phyloP scores from a whole-genome alignment of 768 basidiomycete species.

The Ramaria rubella region DNA sequence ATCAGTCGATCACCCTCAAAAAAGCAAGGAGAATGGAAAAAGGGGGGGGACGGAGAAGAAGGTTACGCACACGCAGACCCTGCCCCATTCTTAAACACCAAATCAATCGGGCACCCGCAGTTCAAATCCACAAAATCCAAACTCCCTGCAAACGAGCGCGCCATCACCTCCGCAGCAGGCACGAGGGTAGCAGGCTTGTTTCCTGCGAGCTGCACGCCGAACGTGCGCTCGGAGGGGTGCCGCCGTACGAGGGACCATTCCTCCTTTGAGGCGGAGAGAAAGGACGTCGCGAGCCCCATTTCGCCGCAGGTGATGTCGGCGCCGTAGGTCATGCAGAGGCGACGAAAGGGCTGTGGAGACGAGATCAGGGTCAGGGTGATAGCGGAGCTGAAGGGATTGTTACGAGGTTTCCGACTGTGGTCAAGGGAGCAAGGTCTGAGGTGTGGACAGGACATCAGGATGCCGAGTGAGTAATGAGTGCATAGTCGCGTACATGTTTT shows the following conservation, averaged over 20 bases:
- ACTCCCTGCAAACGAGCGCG: conserved; percentile 52
- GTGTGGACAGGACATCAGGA: not conserved
- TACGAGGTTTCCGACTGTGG: conserved; percentile 93
- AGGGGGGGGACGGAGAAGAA: no score
- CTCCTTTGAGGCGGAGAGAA: conserved; percentile 80
- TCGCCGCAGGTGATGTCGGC: conserved; percentile 95
- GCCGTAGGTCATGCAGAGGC: conserved; percentile 79
- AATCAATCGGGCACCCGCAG: conserved; percentile 95
- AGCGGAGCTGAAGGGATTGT: not conserved
- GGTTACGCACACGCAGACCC: conserved; percentile 84
- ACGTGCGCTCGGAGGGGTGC: conserved; percentile 79
- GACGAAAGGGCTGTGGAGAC: conserved; percentile 72
- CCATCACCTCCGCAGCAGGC: conserved; percentile 75
- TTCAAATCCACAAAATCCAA: conserved; percentile 95
- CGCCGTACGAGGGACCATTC: conserved; percentile 92
- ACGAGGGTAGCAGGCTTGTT: conserved; percentile 75
- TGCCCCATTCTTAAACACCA: conserved; percentile 87
- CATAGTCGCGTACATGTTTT: conserved; percentile 63
- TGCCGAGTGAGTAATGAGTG: conserved; percentile 29
- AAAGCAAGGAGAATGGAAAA: not conserved
- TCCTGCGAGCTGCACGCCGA: conserved; percentile 91
- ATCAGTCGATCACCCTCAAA: not conserved
- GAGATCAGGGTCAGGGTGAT: not conserved
- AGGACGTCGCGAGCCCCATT: conserved; percentile 93
- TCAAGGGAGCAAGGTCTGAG: conserved; percentile 69